A percentile compares a stretch with the other conserved stretches of the same genome.
Evolutionary conservation across 2,329 filamentous ascomycete genomes (phyloP).

Genomic region (Purpureocillium lavendulum): DNA sequence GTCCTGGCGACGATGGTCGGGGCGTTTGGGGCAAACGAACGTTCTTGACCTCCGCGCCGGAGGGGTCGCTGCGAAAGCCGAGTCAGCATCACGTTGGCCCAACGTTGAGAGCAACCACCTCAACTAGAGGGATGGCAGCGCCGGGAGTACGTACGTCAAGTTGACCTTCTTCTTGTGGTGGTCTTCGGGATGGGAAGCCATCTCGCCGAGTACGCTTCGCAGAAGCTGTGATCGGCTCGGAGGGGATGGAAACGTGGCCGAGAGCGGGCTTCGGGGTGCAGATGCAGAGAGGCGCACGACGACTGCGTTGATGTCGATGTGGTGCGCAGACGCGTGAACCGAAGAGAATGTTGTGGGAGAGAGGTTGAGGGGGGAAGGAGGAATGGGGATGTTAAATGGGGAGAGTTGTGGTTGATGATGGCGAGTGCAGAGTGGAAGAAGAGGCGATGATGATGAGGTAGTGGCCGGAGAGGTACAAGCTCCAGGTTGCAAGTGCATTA

Average conservation of each 20-base stretch:
- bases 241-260: slow-evolving; percentile 15
- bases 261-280: slow-evolving; percentile 6
- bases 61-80: slow-evolving; percentile 60
- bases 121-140: too few species aligned
- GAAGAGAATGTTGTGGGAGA: slow-evolving; percentile 3
- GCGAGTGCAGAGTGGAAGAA: slow-evolving; percentile 4
- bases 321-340: background rate
- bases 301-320: background rate
- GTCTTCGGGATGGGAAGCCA: slow-evolving; percentile 61
- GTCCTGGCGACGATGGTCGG: slow-evolving; percentile 10
- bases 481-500: slow-evolving; percentile 1
- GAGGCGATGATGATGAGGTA: slow-evolving; percentile 1
- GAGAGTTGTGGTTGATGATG: slow-evolving; percentile 15
- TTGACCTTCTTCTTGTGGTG: slow-evolving; percentile 77
- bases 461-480: background rate
- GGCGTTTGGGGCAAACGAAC: slow-evolving; percentile 41
- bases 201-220: slow-evolving; percentile 37
- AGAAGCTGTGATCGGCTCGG: slow-evolving; percentile 16
- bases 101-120: too few species aligned
- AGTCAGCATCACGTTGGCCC: slow-evolving; percentile 23
- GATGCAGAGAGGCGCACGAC: background rate
- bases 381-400: slow-evolving; percentile 2
- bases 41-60: slow-evolving; percentile 77
- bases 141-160: slow-evolving; percentile 54
- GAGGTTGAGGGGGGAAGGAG: slow-evolving; percentile 10